Evolutionary conservation across 768 basidiomycete species (phyloP), one percentile per base, ranked within the genome.

Genomic region (Leccinum longicurvipes): DNA sequence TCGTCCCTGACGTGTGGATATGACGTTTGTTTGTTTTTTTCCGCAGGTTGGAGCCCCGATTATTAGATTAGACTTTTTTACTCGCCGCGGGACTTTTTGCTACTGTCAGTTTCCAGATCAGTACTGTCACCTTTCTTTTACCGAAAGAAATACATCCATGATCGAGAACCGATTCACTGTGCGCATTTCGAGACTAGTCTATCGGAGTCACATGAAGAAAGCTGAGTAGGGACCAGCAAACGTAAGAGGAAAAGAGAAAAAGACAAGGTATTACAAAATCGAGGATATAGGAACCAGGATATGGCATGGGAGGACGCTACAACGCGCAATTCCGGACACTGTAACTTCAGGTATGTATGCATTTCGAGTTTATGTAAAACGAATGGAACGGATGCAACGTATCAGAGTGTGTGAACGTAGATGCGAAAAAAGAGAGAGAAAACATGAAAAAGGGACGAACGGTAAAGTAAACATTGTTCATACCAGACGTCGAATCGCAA

Each of bases 41-140:
- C 3, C 17, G 32, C 58, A 78, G 77, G 77, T n/a, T 79, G 77
- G 77, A 72, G 72, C 48, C 77, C 79, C 19, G 68, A 76, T 58
- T 72, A 63, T 50, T 76, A 65, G 59, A 32, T 17, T 57, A 31
- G 49, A 51, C 19, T 46, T 31, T 53, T 19, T 21, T 44, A 44
- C 36, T 19, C 3, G 36, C 36, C 36, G 36, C 36, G 36, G 36
- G 4, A 39, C n/a, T 39, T n/a, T 39, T 34, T 39, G n/a, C 5
- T 31, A 6, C 9, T 29, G 36, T 39, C 36, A 19, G 19, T 39
- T n/a, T 19, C n/a, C 36, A 2, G 11, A 39, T 39, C 36, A 10
- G 36, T 39, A 39, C 12, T 17, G 34, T 14, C 36, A 27, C 27
- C 1, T n/a, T 36, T 17, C 8, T 29, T 29, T 8, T 29, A 2